Percentiles rank a stretch among this genome's conserved stretches.
phyloP scores from a whole-genome alignment of 2,329 filamentous ascomycete species.

The Aspergillus brunneoviolaceus region DNA sequence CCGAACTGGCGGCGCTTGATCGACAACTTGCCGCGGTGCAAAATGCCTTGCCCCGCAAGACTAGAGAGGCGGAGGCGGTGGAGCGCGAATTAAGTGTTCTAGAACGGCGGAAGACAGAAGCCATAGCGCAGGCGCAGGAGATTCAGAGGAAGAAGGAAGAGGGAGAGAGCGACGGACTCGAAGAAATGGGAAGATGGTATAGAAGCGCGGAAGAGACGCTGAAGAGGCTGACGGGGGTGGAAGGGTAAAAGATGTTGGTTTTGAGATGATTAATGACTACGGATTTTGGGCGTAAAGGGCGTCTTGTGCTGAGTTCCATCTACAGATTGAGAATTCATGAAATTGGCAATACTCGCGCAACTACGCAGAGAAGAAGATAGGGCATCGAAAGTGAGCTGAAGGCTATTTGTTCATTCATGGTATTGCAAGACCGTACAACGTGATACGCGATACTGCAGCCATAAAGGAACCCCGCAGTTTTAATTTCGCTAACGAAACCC shows the following conservation, averaged over 20 bases:
- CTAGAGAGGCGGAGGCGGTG: constrained; percentile 45
- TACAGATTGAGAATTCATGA: constrained; percentile 8
- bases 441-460: constrained; percentile 40
- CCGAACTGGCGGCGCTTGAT: constrained; percentile 43
- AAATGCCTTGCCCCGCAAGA: constrained; percentile 46
- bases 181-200: constrained; percentile 50
- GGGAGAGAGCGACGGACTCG: constrained; percentile 47
- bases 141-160: constrained; percentile 43
- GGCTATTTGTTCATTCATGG: constrained; percentile 39
- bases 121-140: constrained; percentile 49
- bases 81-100: constrained; percentile 45
- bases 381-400: constrained; percentile 38
- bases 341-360: background rate
- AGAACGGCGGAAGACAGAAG: constrained; percentile 47
- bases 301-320: constrained; percentile 21
- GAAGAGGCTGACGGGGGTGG: constrained; percentile 39
- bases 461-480: constrained; percentile 36
- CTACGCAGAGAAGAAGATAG: constrained; percentile 15
- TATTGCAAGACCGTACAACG: constrained; percentile 43
- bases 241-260: constrained; percentile 19
- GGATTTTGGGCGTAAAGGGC: constrained; percentile 15
- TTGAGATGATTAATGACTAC: constrained; percentile 24
- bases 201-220: constrained; percentile 42
- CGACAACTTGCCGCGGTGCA: constrained; percentile 43
- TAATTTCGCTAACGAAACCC: constrained; percentile 39